These are phyloP conservation scores for Papilionanthe hybrid DNA, from an alignment of 116 monocot species.

Conservation along the genomic window DNA sequence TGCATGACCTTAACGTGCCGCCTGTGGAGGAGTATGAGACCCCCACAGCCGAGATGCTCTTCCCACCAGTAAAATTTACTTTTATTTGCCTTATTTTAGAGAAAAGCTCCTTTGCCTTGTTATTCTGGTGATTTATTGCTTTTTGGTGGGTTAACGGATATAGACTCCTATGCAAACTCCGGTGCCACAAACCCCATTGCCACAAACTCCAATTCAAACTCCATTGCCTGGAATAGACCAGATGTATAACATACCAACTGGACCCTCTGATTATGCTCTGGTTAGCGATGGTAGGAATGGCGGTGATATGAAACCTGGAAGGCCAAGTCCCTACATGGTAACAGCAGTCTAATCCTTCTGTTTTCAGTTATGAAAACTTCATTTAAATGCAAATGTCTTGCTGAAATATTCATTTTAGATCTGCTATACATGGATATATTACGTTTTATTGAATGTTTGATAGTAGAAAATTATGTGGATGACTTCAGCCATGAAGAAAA, in stretches of 20 bases:
- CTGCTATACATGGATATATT: background rate
- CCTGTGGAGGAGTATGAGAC: constrained; percentile 92
- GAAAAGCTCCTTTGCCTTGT: background rate
- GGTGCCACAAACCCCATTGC: constrained; percentile 11
- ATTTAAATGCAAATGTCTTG: background rate
- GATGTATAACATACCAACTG: constrained; percentile 71
- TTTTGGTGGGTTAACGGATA: background rate
- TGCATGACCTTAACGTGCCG: constrained; percentile 93
- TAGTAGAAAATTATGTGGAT: background rate
- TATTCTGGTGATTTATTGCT: background rate
- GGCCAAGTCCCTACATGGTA: constrained; percentile 87
- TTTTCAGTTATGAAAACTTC: background rate
- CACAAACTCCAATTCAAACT: constrained; percentile 64
- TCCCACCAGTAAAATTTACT: constrained; percentile 66
- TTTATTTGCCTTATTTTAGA: background rate
- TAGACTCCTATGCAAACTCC: constrained; percentile 68
- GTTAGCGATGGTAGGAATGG: constrained; percentile 51
- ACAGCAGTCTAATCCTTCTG: background rate
- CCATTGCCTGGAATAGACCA: constrained; percentile 64
- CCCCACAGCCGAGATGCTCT: constrained; percentile 96
- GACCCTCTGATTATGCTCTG: constrained; percentile 53
- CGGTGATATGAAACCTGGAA: constrained; percentile 57
- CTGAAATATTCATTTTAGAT: background rate
- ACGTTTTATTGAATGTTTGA: background rate
- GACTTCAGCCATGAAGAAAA: background rate